Evolutionary conservation across 2,329 filamentous ascomycete species (phyloP).

Genomic region (Aureobasidium zeae): DNA sequence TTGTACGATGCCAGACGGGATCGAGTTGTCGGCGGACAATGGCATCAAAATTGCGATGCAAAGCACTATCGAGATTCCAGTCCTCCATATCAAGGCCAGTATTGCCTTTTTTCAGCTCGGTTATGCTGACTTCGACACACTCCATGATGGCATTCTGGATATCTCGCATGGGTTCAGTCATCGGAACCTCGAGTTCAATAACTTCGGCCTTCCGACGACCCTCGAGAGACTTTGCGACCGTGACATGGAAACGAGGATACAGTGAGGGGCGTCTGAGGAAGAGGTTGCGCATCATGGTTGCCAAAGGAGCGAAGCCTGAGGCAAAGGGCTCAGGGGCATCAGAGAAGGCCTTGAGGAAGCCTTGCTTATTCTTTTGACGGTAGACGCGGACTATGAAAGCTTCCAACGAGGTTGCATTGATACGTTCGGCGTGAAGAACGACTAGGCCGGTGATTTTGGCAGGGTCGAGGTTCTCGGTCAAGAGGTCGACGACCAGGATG

Average conservation of each 20-base stretch:
- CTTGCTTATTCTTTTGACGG: slow-evolving; percentile 84
- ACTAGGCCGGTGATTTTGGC: slow-evolving; percentile 80
- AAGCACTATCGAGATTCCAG: slow-evolving; percentile 88
- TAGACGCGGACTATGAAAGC: slow-evolving; percentile 93
- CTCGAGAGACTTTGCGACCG: slow-evolving; percentile 80
- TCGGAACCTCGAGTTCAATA: slow-evolving; percentile 89
- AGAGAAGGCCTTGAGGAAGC: slow-evolving; percentile 93
- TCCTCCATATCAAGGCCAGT: slow-evolving; percentile 88
- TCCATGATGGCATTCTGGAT: slow-evolving; percentile 94
- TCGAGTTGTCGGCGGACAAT: slow-evolving; percentile 83
- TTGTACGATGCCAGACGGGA: slow-evolving; percentile 94
- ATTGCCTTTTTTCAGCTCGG: slow-evolving; percentile 87
- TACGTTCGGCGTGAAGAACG: slow-evolving; percentile 77
- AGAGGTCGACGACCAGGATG: slow-evolving; percentile 85
- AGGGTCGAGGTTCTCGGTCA: slow-evolving; percentile 73
- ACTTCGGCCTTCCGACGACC: slow-evolving; percentile 91
- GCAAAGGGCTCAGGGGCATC: slow-evolving; percentile 89
- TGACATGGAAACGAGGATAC: slow-evolving; percentile 89
- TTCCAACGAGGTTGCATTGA: slow-evolving; percentile 78
- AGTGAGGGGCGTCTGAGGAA: slow-evolving; percentile 82
- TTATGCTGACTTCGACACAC: slow-evolving; percentile 89
- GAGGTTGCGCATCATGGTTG: slow-evolving; percentile 84
- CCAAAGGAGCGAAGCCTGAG: slow-evolving; percentile 75
- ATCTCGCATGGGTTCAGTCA: slow-evolving; percentile 87
- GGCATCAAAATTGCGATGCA: slow-evolving; percentile 86